Percentiles rank a stretch among this genome's conserved stretches.
Evolutionary conservation across 1,139 yeast genomes (phyloP).

Genomic region (Eremothecium sinecaudum): DNA sequence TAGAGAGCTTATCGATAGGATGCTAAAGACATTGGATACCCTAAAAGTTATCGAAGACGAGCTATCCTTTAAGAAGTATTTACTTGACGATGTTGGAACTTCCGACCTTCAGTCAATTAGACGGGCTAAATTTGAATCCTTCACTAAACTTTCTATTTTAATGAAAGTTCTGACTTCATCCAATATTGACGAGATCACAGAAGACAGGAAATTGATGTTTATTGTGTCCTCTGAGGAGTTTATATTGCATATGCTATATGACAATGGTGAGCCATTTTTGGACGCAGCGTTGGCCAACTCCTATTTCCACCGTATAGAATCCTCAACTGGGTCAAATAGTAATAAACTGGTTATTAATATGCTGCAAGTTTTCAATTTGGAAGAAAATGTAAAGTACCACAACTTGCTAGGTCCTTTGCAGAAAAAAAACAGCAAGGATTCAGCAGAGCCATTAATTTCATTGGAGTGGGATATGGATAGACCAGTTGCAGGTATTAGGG

Average conservation of each 20-base stretch:
- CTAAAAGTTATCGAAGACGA: slow-evolving; percentile 39
- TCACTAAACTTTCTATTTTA: slow-evolving; percentile 27
- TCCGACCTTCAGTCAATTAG: slow-evolving; percentile 30
- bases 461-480: slow-evolving; percentile 56
- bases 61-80: slow-evolving; percentile 25
- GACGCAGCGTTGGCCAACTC: slow-evolving; percentile 64
- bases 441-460: slow-evolving; percentile 32
- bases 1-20: slow-evolving; percentile 40
- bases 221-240: slow-evolving; percentile 61
- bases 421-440: slow-evolving; percentile 4
- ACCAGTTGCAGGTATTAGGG: slow-evolving; percentile 60
- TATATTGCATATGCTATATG: slow-evolving; percentile 60
- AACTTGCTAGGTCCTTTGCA: slow-evolving; percentile 53
- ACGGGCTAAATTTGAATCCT: slow-evolving; percentile 25
- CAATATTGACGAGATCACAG: slow-evolving; percentile 21
- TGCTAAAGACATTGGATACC: slow-evolving; percentile 49
- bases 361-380: slow-evolving; percentile 65
- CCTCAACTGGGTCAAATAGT: slow-evolving; percentile 55
- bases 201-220: slow-evolving; percentile 38
- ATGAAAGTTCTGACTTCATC: slow-evolving; percentile 30
- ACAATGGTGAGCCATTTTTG: slow-evolving; percentile 52
- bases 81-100: slow-evolving; percentile 30
- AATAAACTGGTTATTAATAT: slow-evolving; percentile 51
- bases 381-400: slow-evolving; percentile 53
- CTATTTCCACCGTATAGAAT: slow-evolving; percentile 48